These are phyloP conservation scores for Fusarium drepaniforme DNA, from an alignment of 2,329 filamentous ascomycete species.

Conservation along the genomic window DNA sequence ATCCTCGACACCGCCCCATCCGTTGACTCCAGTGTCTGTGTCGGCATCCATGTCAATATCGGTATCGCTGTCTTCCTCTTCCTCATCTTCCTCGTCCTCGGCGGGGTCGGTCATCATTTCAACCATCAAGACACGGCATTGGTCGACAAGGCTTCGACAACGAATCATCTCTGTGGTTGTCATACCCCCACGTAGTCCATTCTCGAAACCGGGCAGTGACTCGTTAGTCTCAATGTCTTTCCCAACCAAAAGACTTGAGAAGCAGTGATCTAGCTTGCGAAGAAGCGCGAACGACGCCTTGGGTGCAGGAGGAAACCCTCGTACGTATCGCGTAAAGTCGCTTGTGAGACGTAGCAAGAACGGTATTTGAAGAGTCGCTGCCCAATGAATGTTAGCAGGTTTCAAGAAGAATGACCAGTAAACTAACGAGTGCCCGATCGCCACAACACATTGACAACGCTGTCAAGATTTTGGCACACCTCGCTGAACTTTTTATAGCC, in stretches of 20 bases:
- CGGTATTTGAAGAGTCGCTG: conserved; percentile 75
- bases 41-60: conserved; percentile 42
- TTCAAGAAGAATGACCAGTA: rapidly evolving
- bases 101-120: conserved; percentile 69
- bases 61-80: conserved; percentile 27
- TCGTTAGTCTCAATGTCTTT: conserved; percentile 75
- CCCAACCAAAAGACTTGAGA: conserved; percentile 79
- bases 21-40: conserved; percentile 30
- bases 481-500: conserved; percentile 74
- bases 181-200: conserved; percentile 72
- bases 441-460: conserved; percentile 85
- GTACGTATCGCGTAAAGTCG: conserved; percentile 77
- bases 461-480: conserved; percentile 79
- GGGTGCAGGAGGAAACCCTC: conserved; percentile 73
- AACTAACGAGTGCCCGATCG: conserved; percentile 84
- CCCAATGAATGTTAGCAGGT: conserved; percentile 5
- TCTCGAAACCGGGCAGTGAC: conserved; percentile 77
- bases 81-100: conserved; percentile 51
- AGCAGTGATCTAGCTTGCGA: conserved; percentile 85
- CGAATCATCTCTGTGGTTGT: conserved; percentile 88
- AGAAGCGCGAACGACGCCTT: conserved; percentile 78
- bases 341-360: conserved; percentile 85
- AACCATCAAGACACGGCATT: conserved; percentile 77
- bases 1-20: conserved; percentile 53
- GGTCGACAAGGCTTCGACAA: conserved; percentile 83